Evolutionary conservation across 2,329 filamentous ascomycete species (phyloP).

Genomic region (Fonsecaea pugnacius): DNA sequence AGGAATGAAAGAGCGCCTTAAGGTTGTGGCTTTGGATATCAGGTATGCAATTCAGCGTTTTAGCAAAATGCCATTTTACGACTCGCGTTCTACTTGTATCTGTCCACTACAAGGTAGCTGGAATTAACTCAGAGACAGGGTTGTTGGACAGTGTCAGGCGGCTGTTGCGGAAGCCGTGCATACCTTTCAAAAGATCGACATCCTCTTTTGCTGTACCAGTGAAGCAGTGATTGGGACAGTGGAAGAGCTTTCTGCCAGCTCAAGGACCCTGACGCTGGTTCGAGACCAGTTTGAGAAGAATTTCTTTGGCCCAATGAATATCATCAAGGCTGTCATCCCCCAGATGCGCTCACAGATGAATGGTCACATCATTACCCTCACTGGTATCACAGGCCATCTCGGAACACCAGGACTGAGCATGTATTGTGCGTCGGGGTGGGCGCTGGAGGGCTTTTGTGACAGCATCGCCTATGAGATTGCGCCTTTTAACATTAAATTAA

Average conservation of each 20-base stretch:
- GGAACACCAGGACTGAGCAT: slow-evolving; percentile 89
- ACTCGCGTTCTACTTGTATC: not conserved
- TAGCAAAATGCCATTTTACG: not conserved
- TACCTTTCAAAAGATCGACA: slow-evolving; percentile 84
- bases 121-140: slow-evolving; percentile 45
- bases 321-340: slow-evolving; percentile 86
- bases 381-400: slow-evolving; percentile 87
- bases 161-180: slow-evolving; percentile 85
- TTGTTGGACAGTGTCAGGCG: slow-evolving; percentile 74
- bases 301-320: slow-evolving; percentile 95
- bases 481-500: slow-evolving; percentile 95
- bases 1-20: slow-evolving; percentile 79
- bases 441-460: slow-evolving; percentile 93
- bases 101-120: slow-evolving; percentile 1
- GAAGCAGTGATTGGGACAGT: slow-evolving; percentile 89
- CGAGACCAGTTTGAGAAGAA: slow-evolving; percentile 92
- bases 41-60: slow-evolving; percentile 44
- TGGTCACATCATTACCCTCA: slow-evolving; percentile 88
- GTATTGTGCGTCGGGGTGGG: slow-evolving; percentile 92
- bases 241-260: slow-evolving; percentile 79
- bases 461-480: slow-evolving; percentile 93
- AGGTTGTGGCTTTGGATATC: slow-evolving; percentile 63
- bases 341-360: slow-evolving; percentile 77
- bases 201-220: slow-evolving; percentile 85
- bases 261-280: slow-evolving; percentile 75